Base-by-base conservation (phyloP, 331 rosid genomes). In the Spiraea crenata region DNA sequence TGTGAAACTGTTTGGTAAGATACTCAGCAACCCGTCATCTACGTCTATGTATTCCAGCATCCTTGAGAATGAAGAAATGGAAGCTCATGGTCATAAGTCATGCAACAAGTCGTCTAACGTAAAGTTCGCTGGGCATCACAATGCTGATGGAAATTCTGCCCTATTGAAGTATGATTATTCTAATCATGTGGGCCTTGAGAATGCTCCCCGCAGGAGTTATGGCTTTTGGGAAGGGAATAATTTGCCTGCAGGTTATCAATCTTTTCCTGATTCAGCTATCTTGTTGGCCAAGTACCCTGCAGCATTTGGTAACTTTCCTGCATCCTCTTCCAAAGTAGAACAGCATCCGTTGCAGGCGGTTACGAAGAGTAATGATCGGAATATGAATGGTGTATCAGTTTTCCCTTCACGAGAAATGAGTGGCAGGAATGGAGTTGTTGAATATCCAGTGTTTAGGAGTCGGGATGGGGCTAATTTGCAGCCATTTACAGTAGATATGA, bases 1-100 rank as follows among this genome's bases (percentile, higher is more conserved):
- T 77, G 96, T 95, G 82, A 95, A 95, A 71, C 85, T 95, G 75
- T 92, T 91, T 48, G 99, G 99, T 31, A 84, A 89, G 84, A 92
- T 95, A 81, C 85, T 92, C 2, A 86, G 88, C 60, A 82, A 78
- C 80, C 79, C 96, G 20, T 84, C 90, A 48, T 74, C 89, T 10
- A 11, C 47, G 45, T 88, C 83, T 75, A 82, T 76, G 49, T 65
- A 58, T 77, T 72, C 84, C 70, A 79, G 71, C 69, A 47, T 82
- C 45, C 74, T 70, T 62, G 90, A 78, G 63, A 79, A 70, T 63
- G 89, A 83, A 73, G 93, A 82, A 71, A 84, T 76, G 41, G 85
- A 84, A 47, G 59, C 59, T 40, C 77, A 71, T 69, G 65, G 56
- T 64, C 82, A 80, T 5, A 89, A 76, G 75, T 66, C 62, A 11